These are phyloP conservation scores for Hypoxylon sp. DNA, from an alignment of 2,329 filamentous ascomycete genomes.

Conservation along the genomic window DNA sequence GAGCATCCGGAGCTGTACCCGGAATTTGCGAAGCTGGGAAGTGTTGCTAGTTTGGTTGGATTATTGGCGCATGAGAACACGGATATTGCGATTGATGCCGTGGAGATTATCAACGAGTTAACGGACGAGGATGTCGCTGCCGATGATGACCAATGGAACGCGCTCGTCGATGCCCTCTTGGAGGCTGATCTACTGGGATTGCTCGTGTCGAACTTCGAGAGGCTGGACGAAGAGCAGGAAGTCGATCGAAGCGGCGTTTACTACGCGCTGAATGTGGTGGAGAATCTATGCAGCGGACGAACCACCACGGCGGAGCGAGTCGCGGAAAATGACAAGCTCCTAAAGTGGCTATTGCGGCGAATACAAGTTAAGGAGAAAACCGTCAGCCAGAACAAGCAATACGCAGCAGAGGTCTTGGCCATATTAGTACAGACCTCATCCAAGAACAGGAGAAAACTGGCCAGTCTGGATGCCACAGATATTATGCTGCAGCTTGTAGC, in stretches of 20 bases:
- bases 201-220: conserved; percentile 81
- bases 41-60: conserved; percentile 75
- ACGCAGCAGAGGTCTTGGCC: conserved; percentile 90
- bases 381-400: conserved; percentile 93
- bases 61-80: conserved; percentile 95
- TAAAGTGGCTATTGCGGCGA: conserved; percentile 83
- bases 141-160: conserved; percentile 84
- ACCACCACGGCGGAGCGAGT: conserved; percentile 78
- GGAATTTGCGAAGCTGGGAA: conserved; percentile 53
- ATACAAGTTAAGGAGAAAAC: conserved; percentile 77
- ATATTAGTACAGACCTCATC: conserved; percentile 85
- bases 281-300: conserved; percentile 81
- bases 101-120: conserved; percentile 90
- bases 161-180: conserved; percentile 76
- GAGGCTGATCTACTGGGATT: conserved; percentile 81
- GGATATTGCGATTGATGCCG: conserved; percentile 92
- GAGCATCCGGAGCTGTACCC: conserved; percentile 79
- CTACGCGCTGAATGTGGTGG: conserved; percentile 84
- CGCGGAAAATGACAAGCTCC: conserved; percentile 75
- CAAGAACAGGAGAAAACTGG: conserved; percentile 74
- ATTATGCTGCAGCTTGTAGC: conserved; percentile 85
- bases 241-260: conserved; percentile 89
- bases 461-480: conserved; percentile 80
- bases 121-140: conserved; percentile 93
- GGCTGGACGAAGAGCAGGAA: conserved; percentile 80